These are phyloP conservation scores for Pelargonium nanum DNA, from an alignment of 345 rosid species.

Conservation along the genomic window DNA sequence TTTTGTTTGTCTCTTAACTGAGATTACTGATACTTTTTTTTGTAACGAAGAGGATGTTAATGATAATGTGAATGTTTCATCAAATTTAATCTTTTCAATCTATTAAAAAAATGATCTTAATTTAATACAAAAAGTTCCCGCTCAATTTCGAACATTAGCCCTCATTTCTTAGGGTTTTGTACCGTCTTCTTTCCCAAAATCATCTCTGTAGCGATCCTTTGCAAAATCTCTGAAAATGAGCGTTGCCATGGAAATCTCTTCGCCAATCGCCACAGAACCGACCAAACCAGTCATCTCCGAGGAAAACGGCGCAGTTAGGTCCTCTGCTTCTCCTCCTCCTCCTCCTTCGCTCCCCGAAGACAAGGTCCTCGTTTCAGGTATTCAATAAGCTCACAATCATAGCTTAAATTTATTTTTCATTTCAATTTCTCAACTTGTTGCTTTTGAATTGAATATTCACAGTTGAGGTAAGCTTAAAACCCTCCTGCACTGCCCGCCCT, in stretches of 20 bases:
- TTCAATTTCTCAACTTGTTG: background rate
- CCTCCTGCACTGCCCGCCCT: constrained; percentile 67
- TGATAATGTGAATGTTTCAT: too few species aligned
- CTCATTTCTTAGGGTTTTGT: too few species aligned
- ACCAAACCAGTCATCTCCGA: constrained; percentile 16
- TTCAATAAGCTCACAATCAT: background rate
- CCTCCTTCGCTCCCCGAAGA: constrained; percentile 24
- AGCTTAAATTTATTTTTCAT: background rate
- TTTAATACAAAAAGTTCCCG: too few species aligned
- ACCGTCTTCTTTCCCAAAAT: too few species aligned
- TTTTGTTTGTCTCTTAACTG: too few species aligned
- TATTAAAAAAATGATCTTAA: too few species aligned
- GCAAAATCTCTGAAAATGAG: too few species aligned
- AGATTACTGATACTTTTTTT: too few species aligned
- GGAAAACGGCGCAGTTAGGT: constrained; percentile 21
- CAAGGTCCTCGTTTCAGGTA: constrained; percentile 69
- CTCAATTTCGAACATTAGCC: too few species aligned
- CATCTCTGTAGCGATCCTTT: too few species aligned
- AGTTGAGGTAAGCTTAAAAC: constrained; percentile 92
- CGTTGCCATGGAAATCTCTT: constrained; percentile 47
- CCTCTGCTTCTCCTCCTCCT: constrained; percentile 18
- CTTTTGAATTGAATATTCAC: constrained; percentile 4
- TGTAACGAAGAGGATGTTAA: too few species aligned
- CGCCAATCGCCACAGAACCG: constrained; percentile 24
- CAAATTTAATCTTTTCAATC: too few species aligned